A percentile compares a stretch with the other conserved stretches of the same genome.
Evolutionary conservation across 2,329 filamentous ascomycete species (phyloP).

Genomic region (Phialophora chinensis): DNA sequence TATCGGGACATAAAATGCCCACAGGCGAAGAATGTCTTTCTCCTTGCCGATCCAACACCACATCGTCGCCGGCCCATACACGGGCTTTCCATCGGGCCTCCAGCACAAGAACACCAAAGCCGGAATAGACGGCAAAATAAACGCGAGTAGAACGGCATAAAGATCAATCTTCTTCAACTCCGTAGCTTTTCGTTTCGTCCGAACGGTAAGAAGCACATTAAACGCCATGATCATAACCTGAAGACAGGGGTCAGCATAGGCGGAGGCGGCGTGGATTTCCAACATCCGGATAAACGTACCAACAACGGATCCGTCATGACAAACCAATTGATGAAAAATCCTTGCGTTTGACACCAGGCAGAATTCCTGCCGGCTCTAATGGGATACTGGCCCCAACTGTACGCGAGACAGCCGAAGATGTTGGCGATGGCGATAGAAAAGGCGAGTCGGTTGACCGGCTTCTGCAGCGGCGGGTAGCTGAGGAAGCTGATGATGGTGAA

Average conservation of each 20-base stretch:
- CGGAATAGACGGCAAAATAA: constrained; percentile 23
- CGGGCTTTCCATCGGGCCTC: constrained; percentile 27
- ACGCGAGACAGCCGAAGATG: constrained; percentile 28
- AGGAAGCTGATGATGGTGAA: constrained; percentile 33
- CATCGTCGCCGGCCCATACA: constrained; percentile 31
- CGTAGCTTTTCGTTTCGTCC: constrained; percentile 21
- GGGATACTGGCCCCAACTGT: constrained; percentile 31
- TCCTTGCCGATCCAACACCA: constrained; percentile 35
- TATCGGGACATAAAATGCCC: constrained; percentile 30
- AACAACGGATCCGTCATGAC: constrained; percentile 33
- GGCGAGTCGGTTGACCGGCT: constrained; percentile 34
- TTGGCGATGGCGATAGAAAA: constrained; percentile 33
- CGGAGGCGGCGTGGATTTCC: background rate
- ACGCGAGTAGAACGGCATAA: constrained; percentile 26
- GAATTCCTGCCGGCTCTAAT: constrained; percentile 24
- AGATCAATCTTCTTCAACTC: constrained; percentile 28
- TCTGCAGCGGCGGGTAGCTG: constrained; percentile 27
- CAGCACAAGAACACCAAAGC: constrained; percentile 31
- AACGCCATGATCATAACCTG: constrained; percentile 32
- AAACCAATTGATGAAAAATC: constrained; percentile 33
- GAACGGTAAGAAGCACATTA: constrained; percentile 30
- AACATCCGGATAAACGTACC: constrained; percentile 11
- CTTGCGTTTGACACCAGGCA: constrained; percentile 31
- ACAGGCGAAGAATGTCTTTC: constrained; percentile 25
- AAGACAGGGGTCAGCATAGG: background rate